Conservation (phyloP, 1,284 basidiomycete genomes). For the Moniliella sp. region DNA sequence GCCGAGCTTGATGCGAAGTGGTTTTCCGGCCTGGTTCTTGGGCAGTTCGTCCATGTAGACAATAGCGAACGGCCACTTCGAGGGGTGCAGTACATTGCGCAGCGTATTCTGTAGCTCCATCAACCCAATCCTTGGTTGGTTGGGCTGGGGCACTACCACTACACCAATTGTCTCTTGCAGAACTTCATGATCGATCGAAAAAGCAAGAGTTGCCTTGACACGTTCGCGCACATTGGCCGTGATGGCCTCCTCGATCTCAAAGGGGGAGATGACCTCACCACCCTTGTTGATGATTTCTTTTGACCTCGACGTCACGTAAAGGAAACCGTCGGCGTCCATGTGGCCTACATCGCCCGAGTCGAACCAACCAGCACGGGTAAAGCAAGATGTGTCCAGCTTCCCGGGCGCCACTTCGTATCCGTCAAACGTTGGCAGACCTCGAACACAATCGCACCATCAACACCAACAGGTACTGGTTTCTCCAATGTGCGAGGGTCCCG, state of each 20-base stretch:
- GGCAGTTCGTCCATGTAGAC: slow-evolving; percentile 33
- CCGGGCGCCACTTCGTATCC: slow-evolving; percentile 24
- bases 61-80: slow-evolving; percentile 30
- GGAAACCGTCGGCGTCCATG: slow-evolving; percentile 31
- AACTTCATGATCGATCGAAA: slow-evolving; percentile 29
- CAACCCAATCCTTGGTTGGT: slow-evolving; percentile 29
- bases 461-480: slow-evolving; percentile 17
- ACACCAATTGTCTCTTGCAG: slow-evolving; percentile 32
- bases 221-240: slow-evolving; percentile 24
- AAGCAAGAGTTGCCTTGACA: slow-evolving; percentile 29
- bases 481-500: slow-evolving; percentile 27
- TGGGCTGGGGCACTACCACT: slow-evolving; percentile 27
- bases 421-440: slow-evolving; percentile 25
- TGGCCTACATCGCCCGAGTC: slow-evolving; percentile 32
- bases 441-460: slow-evolving; percentile 26
- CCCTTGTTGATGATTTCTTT: slow-evolving; percentile 34
- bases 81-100: slow-evolving; percentile 26
- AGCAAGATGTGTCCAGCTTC: slow-evolving; percentile 24
- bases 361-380: slow-evolving; percentile 30
- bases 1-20: slow-evolving; percentile 32
- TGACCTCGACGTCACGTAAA: slow-evolving; percentile 30
- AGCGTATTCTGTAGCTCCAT: slow-evolving; percentile 29
- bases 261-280: slow-evolving; percentile 32
- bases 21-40: slow-evolving; percentile 32
- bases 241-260: slow-evolving; percentile 31